These are phyloP conservation scores for Neoboletus subvelutipes DNA, from an alignment of 768 basidiomycete species.

Conservation along the genomic window DNA sequence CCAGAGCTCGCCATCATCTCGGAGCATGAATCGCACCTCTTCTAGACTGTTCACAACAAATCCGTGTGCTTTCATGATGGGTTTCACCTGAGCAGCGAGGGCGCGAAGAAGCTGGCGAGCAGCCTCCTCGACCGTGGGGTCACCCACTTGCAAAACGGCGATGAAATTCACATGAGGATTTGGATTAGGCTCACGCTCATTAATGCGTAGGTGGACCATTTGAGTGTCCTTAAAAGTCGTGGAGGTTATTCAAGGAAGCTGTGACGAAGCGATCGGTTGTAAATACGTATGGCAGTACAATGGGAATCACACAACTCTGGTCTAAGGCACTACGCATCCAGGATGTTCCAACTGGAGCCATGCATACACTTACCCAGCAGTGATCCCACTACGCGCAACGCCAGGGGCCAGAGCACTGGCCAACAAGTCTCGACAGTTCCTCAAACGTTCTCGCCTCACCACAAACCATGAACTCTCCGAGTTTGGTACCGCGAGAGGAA, in stretches of 20 bases:
- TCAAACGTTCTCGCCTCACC: constrained; percentile 62
- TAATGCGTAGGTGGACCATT: constrained; percentile 73
- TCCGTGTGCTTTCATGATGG: constrained; percentile 79
- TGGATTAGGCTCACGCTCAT: constrained; percentile 68
- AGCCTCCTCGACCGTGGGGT: constrained; percentile 51
- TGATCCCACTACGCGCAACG: constrained; percentile 24
- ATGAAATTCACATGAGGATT: constrained; percentile 81
- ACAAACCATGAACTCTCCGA: constrained; percentile 84
- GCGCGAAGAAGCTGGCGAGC: constrained; percentile 73
- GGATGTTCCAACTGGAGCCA: too few relatives aligned
- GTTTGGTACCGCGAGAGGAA: constrained; percentile 69
- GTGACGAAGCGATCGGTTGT: neutral
- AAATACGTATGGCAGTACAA: neutral
- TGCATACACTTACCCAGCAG: constrained; percentile 17
- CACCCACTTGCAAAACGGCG: constrained; percentile 46
- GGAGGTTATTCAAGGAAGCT: neutral
- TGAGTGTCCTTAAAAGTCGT: neutral
- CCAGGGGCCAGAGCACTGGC: constrained; percentile 45
- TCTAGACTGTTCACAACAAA: constrained; percentile 77
- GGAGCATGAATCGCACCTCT: constrained; percentile 51
- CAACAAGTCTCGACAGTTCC: constrained; percentile 57
- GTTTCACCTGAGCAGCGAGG: constrained; percentile 79
- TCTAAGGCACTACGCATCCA: neutral
- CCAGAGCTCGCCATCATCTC: neutral
- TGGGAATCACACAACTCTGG: neutral